Evolutionary conservation across 345 rosid species (phyloP), one percentile per base, ranked within the genome.

Genomic region (Populus nigra): DNA sequence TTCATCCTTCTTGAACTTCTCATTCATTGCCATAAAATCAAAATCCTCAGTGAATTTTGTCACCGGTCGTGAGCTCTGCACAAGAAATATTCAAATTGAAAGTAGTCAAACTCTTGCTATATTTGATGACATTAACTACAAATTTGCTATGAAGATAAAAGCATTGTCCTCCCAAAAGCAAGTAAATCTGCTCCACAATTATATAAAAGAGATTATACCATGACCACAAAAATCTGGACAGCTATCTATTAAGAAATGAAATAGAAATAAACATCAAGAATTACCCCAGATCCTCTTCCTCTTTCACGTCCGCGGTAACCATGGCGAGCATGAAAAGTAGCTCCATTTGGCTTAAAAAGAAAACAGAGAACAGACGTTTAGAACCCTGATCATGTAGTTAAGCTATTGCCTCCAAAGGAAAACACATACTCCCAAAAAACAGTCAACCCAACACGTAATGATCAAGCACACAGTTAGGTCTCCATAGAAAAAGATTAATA

Each of bases 201-300:
- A 13, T 39, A 49, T 35, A 70, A 71, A 49, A 65, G 23, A 47
- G 36, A 13, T 50, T 20, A 59, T 39, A 35, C 31, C 23, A 57
- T n/a, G 63, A 20, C 65, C 15, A 16, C 53, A 36, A 49, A 53
- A 49, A 27, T 5, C 38, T 65, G 41, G 36, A 41, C 29, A 74
- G 25, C 20, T 12, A 65, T 9, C 39, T 33, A 17, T 65, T 65
- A 23, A 65, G 4, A 23, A 31, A 31, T 35, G 27, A 69, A 69
- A 18, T 33, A 25, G 27, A 38, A 35, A 43, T 13, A 39, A 10
- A 18, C 65, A 20, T 12, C n/a, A 71, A 25, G 50, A 45, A 35
- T 72, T 94, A 94, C 99, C 99, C 90, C 88, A 77, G 82, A 77
- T 85, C 97, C 97, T 86, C 97, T 88, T 84, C 96, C 98, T 84